A percentile compares a stretch with the other conserved stretches of the same genome.
These are phyloP conservation scores for Colletotrichum spaethianum DNA, from an alignment of 2,329 filamentous ascomycete genomes.

Conservation along the genomic window DNA sequence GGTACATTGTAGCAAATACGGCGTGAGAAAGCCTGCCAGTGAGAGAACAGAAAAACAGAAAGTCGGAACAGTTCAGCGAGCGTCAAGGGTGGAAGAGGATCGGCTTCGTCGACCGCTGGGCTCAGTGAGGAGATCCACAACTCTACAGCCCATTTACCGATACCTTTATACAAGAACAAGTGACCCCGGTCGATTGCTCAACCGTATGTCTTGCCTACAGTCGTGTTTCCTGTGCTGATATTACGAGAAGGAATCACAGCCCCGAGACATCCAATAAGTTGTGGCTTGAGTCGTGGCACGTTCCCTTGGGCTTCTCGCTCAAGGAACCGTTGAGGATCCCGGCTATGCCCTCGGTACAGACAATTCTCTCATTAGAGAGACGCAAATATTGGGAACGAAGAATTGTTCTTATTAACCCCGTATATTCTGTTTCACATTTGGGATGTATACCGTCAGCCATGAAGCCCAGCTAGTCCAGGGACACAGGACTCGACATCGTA, in stretches of 20 bases:
- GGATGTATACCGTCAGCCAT: neutral
- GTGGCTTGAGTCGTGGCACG: no score
- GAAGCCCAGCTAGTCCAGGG: neutral
- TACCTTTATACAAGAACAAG: slow-evolving; percentile 26
- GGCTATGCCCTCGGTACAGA: neutral
- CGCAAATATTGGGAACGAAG: neutral
- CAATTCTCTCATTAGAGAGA: neutral
- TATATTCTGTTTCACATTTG: neutral
- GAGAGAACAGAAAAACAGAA: neutral
- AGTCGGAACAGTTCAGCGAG: neutral
- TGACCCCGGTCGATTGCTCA: neutral
- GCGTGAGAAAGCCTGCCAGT: no score
- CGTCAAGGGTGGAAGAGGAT: neutral
- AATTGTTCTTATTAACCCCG: neutral
- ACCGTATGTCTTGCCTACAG: neutral
- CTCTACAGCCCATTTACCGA: neutral
- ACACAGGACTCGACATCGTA: neutral
- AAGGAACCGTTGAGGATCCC: neutral
- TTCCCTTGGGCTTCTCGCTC: neutral
- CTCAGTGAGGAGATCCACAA: neutral
- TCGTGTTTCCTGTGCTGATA: neutral
- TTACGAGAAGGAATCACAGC: neutral
- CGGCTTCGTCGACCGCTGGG: neutral
- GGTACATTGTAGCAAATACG: neutral
- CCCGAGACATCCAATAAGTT: neutral